Percentiles rank a stretch among this genome's conserved stretches.
These are phyloP conservation scores for Parietaria judaica DNA, from an alignment of 306 rosid species.

Conservation along the genomic window DNA sequence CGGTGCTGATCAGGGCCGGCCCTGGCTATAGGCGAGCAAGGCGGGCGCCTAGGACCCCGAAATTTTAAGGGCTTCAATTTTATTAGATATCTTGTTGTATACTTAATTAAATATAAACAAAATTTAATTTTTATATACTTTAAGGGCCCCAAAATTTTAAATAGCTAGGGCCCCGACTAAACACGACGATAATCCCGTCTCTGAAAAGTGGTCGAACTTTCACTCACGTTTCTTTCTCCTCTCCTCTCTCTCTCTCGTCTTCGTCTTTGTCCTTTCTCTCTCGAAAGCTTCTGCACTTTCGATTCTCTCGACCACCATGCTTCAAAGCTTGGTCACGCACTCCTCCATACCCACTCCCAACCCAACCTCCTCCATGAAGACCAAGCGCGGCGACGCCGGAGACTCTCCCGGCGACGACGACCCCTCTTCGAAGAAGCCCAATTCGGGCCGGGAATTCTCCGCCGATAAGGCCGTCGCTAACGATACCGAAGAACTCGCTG, in stretches of 20 bases:
- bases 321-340: constrained; percentile 76
- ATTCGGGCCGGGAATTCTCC: constrained; percentile 24
- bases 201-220: constrained; percentile 14
- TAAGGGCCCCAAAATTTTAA: no score
- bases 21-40: no score
- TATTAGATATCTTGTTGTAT: no score
- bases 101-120: no score
- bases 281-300: constrained; percentile 24
- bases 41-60: no score
- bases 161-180: no score
- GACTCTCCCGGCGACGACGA: constrained; percentile 16
- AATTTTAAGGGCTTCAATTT: no score
- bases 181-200: background rate
- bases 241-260: constrained; percentile 24
- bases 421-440: constrained; percentile 36
- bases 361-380: constrained; percentile 48
- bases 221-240: constrained; percentile 8
- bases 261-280: constrained; percentile 45
- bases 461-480: constrained; percentile 25
- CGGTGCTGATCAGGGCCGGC: background rate
- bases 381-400: constrained; percentile 56
- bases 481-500: constrained; percentile 21
- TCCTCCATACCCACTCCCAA: constrained; percentile 31
- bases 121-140: no score
- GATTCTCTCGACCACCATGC: constrained; percentile 47